A percentile compares a stretch with the other conserved stretches of the same genome.
phyloP scores from a whole-genome alignment of 2,329 filamentous ascomycete genomes.

The Diaporthe eres region DNA sequence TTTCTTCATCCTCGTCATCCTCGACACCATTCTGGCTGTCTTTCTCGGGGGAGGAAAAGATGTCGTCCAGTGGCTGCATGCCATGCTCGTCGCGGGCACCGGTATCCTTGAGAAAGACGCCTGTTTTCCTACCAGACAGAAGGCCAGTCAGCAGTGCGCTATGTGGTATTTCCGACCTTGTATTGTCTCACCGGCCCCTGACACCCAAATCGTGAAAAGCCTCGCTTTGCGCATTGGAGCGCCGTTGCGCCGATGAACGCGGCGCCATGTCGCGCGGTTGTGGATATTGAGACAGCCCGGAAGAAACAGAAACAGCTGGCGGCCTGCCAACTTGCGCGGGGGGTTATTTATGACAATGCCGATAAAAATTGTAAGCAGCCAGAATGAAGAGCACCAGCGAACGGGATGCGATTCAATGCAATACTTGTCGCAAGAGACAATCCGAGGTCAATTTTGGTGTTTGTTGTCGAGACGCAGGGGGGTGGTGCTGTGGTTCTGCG shows the following conservation, averaged over 20 bases:
- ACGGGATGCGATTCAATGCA: constrained; percentile 6
- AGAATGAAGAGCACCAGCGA: not conserved
- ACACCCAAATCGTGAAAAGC: constrained; percentile 65
- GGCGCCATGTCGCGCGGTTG: constrained; percentile 54
- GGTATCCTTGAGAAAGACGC: constrained; percentile 82
- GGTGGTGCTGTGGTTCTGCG: not conserved
- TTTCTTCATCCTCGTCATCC: constrained; percentile 50
- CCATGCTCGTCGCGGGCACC: constrained; percentile 91
- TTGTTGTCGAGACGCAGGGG: constrained; percentile 7
- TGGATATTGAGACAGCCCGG: constrained; percentile 12
- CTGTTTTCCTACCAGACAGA: constrained; percentile 81
- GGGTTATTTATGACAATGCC: constrained; percentile 24
- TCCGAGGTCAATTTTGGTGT: constrained; percentile 2
- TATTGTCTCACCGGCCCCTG: constrained; percentile 59
- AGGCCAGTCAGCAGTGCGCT: not conserved
- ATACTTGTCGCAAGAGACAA: not conserved
- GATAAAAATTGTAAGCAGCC: not conserved
- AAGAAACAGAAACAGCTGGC: constrained; percentile 18
- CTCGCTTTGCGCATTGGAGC: constrained; percentile 59
- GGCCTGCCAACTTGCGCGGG: constrained; percentile 6
- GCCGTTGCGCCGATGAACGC: constrained; percentile 52
- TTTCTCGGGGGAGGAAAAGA: constrained; percentile 90
- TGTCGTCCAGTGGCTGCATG: constrained; percentile 86
- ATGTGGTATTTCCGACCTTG: not conserved
- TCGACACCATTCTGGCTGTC: constrained; percentile 50